phyloP scores from a whole-genome alignment of 306 rosid species.

The Gillenia trifoliata region DNA sequence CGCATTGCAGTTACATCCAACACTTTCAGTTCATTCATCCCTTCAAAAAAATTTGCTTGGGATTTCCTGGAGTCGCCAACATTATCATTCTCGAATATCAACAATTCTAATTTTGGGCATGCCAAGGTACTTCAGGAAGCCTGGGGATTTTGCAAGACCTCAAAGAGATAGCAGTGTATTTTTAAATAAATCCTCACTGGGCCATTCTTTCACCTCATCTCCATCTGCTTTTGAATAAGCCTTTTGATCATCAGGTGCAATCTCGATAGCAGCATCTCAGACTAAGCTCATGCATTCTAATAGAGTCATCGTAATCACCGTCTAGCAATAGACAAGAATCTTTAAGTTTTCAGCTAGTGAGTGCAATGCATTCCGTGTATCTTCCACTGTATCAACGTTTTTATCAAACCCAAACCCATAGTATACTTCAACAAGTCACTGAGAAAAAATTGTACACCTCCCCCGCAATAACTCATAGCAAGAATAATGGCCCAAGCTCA shows the following conservation, averaged over 20 bases:
- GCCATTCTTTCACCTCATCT: conserved; percentile 10
- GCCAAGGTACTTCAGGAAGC: conserved; percentile 12
- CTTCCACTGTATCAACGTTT: background rate
- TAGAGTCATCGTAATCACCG: background rate
- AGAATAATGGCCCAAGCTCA: conserved; percentile 15
- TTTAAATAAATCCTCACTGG: background rate
- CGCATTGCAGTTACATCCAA: background rate
- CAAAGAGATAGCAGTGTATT: too few species aligned
- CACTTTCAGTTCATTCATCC: conserved; percentile 10
- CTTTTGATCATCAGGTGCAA: conserved; percentile 4
- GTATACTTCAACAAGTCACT: conserved; percentile 33
- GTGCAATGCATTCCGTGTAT: background rate
- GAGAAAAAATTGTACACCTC: background rate
- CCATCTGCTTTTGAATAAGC: background rate
- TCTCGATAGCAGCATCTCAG: conserved; percentile 13
- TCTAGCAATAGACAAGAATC: conserved; percentile 14
- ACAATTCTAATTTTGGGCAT: conserved; percentile 8
- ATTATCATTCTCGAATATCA: accelerated
- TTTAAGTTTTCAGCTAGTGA: background rate
- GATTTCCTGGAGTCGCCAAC: background rate
- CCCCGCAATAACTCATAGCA: conserved; percentile 10
- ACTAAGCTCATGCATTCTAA: conserved; percentile 27
- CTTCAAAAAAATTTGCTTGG: conserved; percentile 15
- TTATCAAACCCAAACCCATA: conserved; percentile 22
- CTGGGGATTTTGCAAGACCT: too few species aligned